Evolutionary conservation across 768 basidiomycete genomes (phyloP).

Genomic region (Suillus ampliporus): DNA sequence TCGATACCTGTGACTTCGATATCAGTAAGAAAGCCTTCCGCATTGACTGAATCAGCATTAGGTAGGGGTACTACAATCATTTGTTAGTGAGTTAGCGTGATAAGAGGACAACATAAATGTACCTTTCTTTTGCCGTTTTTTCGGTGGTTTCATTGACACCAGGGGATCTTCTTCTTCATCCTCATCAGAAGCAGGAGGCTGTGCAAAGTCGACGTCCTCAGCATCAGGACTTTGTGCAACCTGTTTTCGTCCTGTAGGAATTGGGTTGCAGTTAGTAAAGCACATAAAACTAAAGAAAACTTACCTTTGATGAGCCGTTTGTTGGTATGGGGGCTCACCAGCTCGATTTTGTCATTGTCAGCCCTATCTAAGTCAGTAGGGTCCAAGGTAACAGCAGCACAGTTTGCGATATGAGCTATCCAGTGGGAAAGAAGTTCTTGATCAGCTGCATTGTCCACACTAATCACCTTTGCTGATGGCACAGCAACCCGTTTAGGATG

Average conservation of each 20-base stretch:
- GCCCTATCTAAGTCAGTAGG: neutral
- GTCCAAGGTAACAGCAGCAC: neutral
- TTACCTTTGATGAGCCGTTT: neutral
- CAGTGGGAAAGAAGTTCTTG: neutral
- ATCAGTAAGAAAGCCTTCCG: neutral
- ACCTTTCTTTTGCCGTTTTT: neutral
- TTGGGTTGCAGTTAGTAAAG: neutral
- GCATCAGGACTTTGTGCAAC: neutral
- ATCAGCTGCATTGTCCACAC: neutral
- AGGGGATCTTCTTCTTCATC: neutral
- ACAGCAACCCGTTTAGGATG: neutral
- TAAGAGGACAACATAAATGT: neutral
- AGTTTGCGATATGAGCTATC: neutral
- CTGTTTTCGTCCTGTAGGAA: neutral
- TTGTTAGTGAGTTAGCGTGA: neutral
- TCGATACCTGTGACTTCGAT: neutral
- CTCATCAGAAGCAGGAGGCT: neutral
- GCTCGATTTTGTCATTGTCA: neutral
- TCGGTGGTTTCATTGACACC: neutral
- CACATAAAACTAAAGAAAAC: neutral
- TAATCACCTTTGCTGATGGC: constrained; percentile 1
- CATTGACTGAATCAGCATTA: neutral
- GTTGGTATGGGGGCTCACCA: neutral
- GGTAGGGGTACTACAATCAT: constrained; percentile 3
- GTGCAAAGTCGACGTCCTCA: too few species aligned